Percentiles rank a stretch among this genome's conserved stretches.
Evolutionary conservation across 768 basidiomycete genomes (phyloP).

Genomic region (Inosperma sp.): DNA sequence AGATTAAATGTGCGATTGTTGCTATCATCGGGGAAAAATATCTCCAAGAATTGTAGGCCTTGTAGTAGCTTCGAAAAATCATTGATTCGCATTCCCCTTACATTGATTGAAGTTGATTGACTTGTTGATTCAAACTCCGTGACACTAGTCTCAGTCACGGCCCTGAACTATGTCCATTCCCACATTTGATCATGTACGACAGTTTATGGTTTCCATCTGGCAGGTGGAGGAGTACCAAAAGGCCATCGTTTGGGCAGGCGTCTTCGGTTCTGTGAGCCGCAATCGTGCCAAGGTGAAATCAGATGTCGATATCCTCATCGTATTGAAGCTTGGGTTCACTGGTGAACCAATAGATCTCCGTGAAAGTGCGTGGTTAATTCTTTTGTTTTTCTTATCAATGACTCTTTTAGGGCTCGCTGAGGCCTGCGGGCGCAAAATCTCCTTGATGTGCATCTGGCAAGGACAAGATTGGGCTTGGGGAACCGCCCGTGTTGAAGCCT

Average conservation of each 20-base stretch:
- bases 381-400: constrained; percentile 6
- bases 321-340: constrained; percentile 9
- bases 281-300: constrained; percentile 11
- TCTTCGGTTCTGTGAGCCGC: constrained; percentile 14
- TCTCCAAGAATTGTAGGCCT: no score
- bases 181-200: not conserved
- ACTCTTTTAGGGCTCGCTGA: constrained; percentile 10
- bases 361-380: constrained; percentile 8
- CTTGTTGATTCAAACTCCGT: no score
- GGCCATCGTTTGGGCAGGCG: constrained; percentile 5
- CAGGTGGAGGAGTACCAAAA: constrained; percentile 1
- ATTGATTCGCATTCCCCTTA: no score
- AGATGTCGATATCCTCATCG: constrained; percentile 14
- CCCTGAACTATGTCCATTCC: constrained; percentile 1
- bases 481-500: constrained; percentile 11
- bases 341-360: constrained; percentile 16
- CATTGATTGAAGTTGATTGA: no score
- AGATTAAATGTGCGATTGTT: no score
- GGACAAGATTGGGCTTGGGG: constrained; percentile 16
- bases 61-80: no score
- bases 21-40: no score
- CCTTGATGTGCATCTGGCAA: constrained; percentile 15
- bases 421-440: constrained; percentile 11
- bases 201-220: constrained; percentile 1
- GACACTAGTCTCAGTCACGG: no score